Evolutionary conservation across 2,329 filamentous ascomycete genomes (phyloP), one percentile per base, ranked within the genome.

Genomic region (Phyllosticta citribraziliensis): DNA sequence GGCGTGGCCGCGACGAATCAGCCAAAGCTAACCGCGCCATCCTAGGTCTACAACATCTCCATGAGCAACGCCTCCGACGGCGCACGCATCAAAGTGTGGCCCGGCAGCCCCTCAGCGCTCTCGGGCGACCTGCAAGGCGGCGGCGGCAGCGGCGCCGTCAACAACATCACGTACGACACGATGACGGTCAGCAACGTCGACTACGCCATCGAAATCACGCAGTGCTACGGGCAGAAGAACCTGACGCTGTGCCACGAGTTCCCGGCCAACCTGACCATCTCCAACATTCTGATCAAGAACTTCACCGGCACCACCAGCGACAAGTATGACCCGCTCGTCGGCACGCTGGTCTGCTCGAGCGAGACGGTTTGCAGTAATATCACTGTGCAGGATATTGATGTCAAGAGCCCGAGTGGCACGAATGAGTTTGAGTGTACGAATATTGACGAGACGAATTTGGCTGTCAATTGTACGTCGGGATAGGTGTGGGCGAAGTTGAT

Each of bases 51-150:
- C 65, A 73, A 74, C 63, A 65, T 73, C 63, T 67, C 63, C 59
- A 70, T 74, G 73, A 69, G 73, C 66, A 74, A 77, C 62, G 69
- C 68, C 2, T 76, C 81, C 58, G 83, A 88, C 65, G 86, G 84
- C 30, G 87, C 86, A 0, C 83, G 87, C 63, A 88, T 90, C 75
- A 89, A 89, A 72, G 86, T 88, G 60, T 89, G 86, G 87, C 85
- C 86, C 0, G 84, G 84, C 35, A 67, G 79, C 19, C 67, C 78
- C 3, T 79, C 81, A 1, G 79, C 79, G 0, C 73, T 87, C 3
- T 82, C 82, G 19, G 82, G 79, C 19, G 82, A 85, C 60, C 78
- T 87, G 0, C 82, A 84, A 66, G 86, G 86, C 6, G 85, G 86
- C n/a, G 86, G 85, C 19, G 85, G 85, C 47, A 72, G 72, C 5